Conservation (phyloP, 176 grass and related monocot species). For the Avena eriantha region DNA sequence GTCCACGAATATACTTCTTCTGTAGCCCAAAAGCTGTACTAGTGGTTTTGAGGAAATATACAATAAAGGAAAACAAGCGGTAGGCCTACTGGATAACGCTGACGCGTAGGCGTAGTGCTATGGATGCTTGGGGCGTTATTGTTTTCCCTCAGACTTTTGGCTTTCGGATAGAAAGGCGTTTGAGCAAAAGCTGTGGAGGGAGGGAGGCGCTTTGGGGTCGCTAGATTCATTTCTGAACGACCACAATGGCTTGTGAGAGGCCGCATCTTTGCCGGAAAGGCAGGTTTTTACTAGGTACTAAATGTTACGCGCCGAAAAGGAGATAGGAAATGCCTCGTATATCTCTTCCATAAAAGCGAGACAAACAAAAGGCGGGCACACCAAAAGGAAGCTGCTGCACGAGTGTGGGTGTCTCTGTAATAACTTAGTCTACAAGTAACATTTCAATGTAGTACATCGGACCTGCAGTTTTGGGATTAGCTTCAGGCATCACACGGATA, state of each 20-base stretch:
- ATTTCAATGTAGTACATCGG: too few relatives aligned
- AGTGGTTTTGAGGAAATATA: too few relatives aligned
- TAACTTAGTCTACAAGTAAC: too few relatives aligned
- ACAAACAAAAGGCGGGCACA: background rate
- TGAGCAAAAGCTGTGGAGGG: background rate
- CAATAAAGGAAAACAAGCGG: background rate
- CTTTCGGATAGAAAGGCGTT: conserved; percentile 23
- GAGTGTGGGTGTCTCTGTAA: background rate
- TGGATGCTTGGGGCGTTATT: background rate
- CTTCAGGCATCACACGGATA: too few relatives aligned
- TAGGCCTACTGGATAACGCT: background rate
- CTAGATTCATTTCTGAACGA: conserved; percentile 12
- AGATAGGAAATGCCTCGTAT: background rate
- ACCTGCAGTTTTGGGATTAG: too few relatives aligned
- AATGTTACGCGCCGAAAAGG: conserved; percentile 2
- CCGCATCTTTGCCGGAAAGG: background rate
- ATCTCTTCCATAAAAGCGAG: background rate
- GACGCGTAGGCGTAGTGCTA: too few relatives aligned
- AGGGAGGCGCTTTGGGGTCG: conserved; percentile 22
- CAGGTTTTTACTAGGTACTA: background rate
- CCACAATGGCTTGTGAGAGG: background rate
- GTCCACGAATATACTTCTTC: background rate
- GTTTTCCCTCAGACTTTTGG: background rate
- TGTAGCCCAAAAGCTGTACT: background rate
- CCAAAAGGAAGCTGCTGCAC: background rate